Conservation (phyloP, 345 rosid genomes). For the Psidium friedrichsthalianum region DNA sequence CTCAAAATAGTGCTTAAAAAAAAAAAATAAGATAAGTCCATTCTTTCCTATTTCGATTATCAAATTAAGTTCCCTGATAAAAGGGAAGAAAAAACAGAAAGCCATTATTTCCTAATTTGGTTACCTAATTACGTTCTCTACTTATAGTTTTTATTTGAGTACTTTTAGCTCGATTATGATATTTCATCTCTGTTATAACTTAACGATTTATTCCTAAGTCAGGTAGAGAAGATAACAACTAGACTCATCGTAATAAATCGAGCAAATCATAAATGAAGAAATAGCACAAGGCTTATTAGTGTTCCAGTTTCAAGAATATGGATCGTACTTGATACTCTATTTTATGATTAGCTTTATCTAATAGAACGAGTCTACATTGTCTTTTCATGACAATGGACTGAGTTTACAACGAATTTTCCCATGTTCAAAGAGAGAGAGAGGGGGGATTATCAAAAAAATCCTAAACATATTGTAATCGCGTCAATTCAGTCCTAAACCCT, state of each 20-base stretch:
- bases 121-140: not conserved
- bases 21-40: not conserved
- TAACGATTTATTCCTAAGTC: not conserved
- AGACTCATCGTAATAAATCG: not conserved
- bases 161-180: not conserved
- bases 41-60: not conserved
- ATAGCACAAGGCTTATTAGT: not conserved
- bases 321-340: not conserved
- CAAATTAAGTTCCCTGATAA: not conserved
- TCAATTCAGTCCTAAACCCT: too few species aligned
- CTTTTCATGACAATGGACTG: not conserved
- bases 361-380: not conserved
- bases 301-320: not conserved
- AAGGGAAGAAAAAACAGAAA: not conserved
- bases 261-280: not conserved
- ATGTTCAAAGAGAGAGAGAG: not conserved
- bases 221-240: accelerated
- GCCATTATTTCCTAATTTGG: not conserved
- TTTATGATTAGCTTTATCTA: not conserved
- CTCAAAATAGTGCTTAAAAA: not conserved
- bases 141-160: not conserved
- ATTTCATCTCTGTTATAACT: not conserved
- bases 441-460: not conserved
- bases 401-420: not conserved
- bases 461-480: too few species aligned